Evolutionary conservation across 1,284 basidiomycete genomes (phyloP), one percentile per base, ranked within the genome.

Genomic region (Anthracocystis panici-leucophaei): DNA sequence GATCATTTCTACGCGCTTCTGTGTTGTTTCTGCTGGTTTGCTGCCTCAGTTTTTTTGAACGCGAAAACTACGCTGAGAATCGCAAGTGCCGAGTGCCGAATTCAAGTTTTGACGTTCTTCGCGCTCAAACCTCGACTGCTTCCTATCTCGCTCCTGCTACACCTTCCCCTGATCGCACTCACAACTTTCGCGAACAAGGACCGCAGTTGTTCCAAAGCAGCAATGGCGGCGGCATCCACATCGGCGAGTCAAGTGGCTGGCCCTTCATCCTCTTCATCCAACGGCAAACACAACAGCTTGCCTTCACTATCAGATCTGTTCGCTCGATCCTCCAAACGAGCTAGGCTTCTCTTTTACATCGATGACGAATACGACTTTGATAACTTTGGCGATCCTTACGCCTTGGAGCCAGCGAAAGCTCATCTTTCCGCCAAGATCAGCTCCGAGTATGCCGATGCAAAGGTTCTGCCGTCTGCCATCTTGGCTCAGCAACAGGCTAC

Each of bases 391-490:
- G 73, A 75, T 29, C 33, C 41, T 3, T 38, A 64, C 5, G 64
- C 67, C 2, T 16, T 59, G 16, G 74, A 64, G 8, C 65, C 74
- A 0, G 55, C 65, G 7, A 87, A 87, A 69, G 82, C 87, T 38
- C 88, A 88, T 59, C 82, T 89, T 4, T 80, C 86, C 0, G 92
- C 82, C 90, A 97, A 90, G 90, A 92, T 86, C 85, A 90, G 81
- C 88, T 91, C 87, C 14, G 96, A 98, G 86, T 99, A 96, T 86
- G 89, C 89, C 61, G 91, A 97, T 82, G 93, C 90, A 78, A 93
- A 92, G 84, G 89, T 91, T 35, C 90, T 98, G 1, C 96, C 96
- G 0, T 87, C 93, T 3, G 90, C 92, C 2, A 87, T 98, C 38
- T 87, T 93, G 20, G 88, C 91, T 0, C 94, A 95, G 75, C 93